phyloP scores from a whole-genome alignment of 495 filamentous ascomycete species.

The Letharia lupina region DNA sequence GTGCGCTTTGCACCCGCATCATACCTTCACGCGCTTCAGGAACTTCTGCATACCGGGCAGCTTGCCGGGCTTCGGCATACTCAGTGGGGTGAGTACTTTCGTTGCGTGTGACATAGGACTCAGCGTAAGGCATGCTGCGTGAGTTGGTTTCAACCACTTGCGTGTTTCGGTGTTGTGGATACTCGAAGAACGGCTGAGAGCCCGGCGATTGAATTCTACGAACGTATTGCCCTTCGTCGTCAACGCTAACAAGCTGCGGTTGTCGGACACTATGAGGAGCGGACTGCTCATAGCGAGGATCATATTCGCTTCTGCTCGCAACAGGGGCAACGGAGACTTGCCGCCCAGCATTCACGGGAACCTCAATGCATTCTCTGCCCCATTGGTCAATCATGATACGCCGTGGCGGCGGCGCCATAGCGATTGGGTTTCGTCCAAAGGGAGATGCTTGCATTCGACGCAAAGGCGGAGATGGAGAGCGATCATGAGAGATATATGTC shows the following conservation, averaged over 20 bases:
- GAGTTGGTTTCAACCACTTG: conserved; percentile 17
- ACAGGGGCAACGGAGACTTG: conserved; percentile 39
- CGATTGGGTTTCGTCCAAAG: conserved; percentile 35
- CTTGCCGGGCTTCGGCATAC: conserved; percentile 33
- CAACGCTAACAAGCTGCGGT: conserved; percentile 38
- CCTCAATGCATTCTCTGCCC: conserved; percentile 62
- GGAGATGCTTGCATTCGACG: conserved; percentile 37
- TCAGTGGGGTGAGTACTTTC: conserved; percentile 38
- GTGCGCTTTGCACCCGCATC: conserved; percentile 49
- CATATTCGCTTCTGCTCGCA: conserved; percentile 41
- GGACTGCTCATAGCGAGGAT: conserved; percentile 35
- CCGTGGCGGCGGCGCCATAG: conserved; percentile 51
- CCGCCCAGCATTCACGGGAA: conserved; percentile 38
- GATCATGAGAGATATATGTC: conserved; percentile 44
- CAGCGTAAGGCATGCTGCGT: conserved; percentile 13
- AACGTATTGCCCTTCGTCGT: conserved; percentile 40
- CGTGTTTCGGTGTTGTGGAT: conserved; percentile 32
- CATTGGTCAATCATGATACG: conserved; percentile 63
- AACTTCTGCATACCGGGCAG: conserved; percentile 37
- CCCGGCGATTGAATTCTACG: conserved; percentile 39
- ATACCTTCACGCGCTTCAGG: conserved; percentile 45
- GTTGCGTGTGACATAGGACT: conserved; percentile 14
- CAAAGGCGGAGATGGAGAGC: conserved; percentile 48
- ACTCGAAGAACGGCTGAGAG: conserved; percentile 31
- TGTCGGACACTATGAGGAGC: conserved; percentile 34